Evolutionary conservation across 1,284 basidiomycete genomes (phyloP), one percentile per base, ranked within the genome.

Genomic region (Mycena sp.): DNA sequence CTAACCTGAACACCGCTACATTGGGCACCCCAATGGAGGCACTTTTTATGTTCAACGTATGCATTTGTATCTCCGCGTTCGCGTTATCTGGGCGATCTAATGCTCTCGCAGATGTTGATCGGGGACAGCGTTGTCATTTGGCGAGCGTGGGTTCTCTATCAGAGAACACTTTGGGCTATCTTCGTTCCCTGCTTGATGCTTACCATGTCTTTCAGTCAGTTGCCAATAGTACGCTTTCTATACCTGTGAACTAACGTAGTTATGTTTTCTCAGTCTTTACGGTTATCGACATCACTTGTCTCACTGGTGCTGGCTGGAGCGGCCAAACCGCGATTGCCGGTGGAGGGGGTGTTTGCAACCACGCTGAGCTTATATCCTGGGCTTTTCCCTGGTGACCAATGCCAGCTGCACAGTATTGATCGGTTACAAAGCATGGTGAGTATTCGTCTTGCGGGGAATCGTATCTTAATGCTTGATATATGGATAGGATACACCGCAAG

Each of bases 71-170:
- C 25, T 7, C n/a, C 26, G 3, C 7, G 21, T 49, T 16, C 46
- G 6, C 26, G 9, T 46, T 16, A 17, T 12, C 35, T 26, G 7
- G 7, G 12, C 9, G 29, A 35, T 7, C 6, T 9, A 14, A 9
- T 5, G 7, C 14, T 14, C 23, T 38, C 30, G 10, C n/a, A 63
- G 61, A 63, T 63, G 61, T 19, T 63, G 9, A 43, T 63, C 6
- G 61, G 61, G 3, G 61, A 63, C 25, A 58, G 26, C n/a, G 55
- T 63, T 11, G 61, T 63, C 19, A 58, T 63, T 26, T 63, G 61
- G 61, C 55, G 61, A 2, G 61, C 48, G n/a, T 58, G 56, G 55
- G 49, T 53, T 5, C 32, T 63, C 7, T 63, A 58, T 17, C 46
- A 29, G 16, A 17, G 44, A n/a, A 21, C 19, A 6, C 37, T 21